Evolutionary conservation across 2,329 filamentous ascomycete genomes (phyloP), one percentile per base, ranked within the genome.

Genomic region (Colletotrichum musae): DNA sequence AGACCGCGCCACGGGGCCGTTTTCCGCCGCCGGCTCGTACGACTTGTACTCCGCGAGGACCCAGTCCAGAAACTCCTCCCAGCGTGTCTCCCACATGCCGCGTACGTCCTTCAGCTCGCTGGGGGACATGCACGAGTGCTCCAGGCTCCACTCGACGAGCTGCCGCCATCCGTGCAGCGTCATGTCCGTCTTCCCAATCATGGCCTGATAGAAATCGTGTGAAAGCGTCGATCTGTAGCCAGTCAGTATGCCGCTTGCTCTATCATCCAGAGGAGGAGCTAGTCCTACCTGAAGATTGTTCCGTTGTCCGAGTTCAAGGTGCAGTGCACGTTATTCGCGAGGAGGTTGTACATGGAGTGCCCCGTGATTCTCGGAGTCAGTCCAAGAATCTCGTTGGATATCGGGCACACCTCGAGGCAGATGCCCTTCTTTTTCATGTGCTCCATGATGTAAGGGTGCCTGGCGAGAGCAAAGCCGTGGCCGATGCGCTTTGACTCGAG

Each of bases 171-270:
- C 92, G 71, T 88, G 88, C 0, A 94, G 78, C 18, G 85, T 87
- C 86, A 94, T 93, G 66, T 88, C 85, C 13, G 85, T 83, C 52
- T 89, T 89, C 56, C 92, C 92, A 7, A 92, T 86, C 84, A 94
- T 89, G 68, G 91, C 86, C 75, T 94, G 92, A 76, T 94, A 94
- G 75, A 94, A 94, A 75, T 94, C 92, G 72, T 94, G 91, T 1
- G 90, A 91, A 51, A 94, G 84, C 2, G 89, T 89, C 15, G 92
- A 93, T 71, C 90, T 93, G 47, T 1, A 56, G 21, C 36, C 13
- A 6, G 26, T 60, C 32, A 68, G 57, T 21, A n/a, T 16, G 16
- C 12, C 73, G 28, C 13, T 5, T 5, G 71, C 73, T 58, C 7
- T 24, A 24, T 24, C 21, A 24, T 15, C 13, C 1, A 7, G 51